phyloP scores from a whole-genome alignment of 495 filamentous ascomycete genomes.

The Aspergillus nanangensis region DNA sequence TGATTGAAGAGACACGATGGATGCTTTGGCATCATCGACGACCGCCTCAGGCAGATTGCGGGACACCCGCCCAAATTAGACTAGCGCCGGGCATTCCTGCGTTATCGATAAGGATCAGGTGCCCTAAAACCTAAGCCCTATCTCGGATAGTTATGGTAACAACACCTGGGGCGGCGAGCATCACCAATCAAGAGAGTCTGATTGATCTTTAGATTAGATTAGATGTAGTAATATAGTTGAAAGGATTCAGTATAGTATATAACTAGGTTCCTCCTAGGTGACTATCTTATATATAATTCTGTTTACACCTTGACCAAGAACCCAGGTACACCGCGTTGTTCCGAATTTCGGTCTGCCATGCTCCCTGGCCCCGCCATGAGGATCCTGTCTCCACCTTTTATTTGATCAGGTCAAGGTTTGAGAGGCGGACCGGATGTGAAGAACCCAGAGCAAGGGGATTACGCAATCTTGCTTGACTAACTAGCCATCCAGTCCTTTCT shows the following conservation, averaged over 20 bases:
- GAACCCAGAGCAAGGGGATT: not conserved
- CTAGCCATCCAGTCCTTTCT: too few species aligned
- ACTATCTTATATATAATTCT: too few species aligned
- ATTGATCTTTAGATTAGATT: too few species aligned
- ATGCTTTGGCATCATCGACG: not conserved
- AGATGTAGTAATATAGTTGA: too few species aligned
- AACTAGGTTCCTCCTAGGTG: too few species aligned
- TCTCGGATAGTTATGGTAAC: too few species aligned
- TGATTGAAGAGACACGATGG: too few species aligned
- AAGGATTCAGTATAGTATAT: too few species aligned
- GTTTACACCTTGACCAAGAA: not conserved
- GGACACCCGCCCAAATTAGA: slow-evolving; percentile 9
- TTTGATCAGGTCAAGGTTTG: not conserved
- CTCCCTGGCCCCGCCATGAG: not conserved
- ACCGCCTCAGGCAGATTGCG: slow-evolving; percentile 13
- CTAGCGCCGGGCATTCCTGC: slow-evolving; percentile 5
- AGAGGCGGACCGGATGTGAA: not conserved
- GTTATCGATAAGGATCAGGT: slow-evolving; percentile 20
- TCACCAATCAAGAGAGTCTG: too few species aligned
- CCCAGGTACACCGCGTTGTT: not conserved
- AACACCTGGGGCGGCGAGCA: too few species aligned
- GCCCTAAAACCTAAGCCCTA: too few species aligned
- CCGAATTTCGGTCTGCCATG: not conserved
- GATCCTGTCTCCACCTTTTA: not conserved
- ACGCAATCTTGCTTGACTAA: too few species aligned